Evolutionary conservation across 345 rosid genomes (phyloP), one percentile per base, ranked within the genome.

Genomic region (Sisymbrium irio): DNA sequence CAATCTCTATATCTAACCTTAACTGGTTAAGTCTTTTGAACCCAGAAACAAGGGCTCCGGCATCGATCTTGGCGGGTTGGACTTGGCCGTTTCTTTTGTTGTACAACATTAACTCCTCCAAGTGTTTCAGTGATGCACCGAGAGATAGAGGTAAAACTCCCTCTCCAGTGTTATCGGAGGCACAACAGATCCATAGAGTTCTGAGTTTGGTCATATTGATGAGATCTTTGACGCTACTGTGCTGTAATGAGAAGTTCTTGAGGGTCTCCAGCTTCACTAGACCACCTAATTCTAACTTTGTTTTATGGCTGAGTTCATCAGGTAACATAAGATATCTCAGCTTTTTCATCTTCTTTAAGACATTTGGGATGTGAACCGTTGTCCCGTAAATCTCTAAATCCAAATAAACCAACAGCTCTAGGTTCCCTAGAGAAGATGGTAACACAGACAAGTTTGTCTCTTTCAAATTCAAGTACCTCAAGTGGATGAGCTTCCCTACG

Each of bases 401-500:
- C 51, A 77, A 4, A 22, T 56, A 64, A 14, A 64, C 46, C 64
- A 77, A 49, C 67, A 65, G 8, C 40, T 10, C 35, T 9, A 72
- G 42, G 40, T 77, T 72, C n/a, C 63, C 73, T 3, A 77, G 3
- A 58, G 81, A 58, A 17, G 63, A 77, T 6, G 81, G 72, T 17
- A 77, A 30, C 5, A 39, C 54, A 9, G 58, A 37, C 41, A 69
- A 17, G 46, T 70, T 62, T 50, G 71, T 39, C 36, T 69, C 58
- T 33, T 46, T 47, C 28, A 76, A 40, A 51, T 69, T 69, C 42
- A 76, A 11, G 75, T 67, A 69, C 62, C 70, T 76, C 75, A 76
- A 60, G 47, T 78, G 84, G 22, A 80, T 75, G 61, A 85, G 79
- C 12, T 72, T 67, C 11, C 84, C 81, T 13, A 83, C 56, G 4